Conservation (phyloP, 2,329 filamentous ascomycete species). For the Tympanopsis confertula region DNA sequence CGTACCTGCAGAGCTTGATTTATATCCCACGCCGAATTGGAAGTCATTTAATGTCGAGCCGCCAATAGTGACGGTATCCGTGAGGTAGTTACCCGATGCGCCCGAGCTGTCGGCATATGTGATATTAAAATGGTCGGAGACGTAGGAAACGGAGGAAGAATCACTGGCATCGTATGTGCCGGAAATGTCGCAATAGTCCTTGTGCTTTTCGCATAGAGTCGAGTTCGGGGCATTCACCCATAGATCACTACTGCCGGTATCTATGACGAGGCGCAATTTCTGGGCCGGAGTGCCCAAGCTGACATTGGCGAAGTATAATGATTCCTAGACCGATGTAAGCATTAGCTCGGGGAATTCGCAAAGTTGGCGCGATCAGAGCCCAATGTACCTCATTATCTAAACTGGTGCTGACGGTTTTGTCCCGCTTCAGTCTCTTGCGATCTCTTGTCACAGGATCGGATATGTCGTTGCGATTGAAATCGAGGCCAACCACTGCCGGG, state of each 20-base stretch:
- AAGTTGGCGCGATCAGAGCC: not conserved
- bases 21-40: not conserved
- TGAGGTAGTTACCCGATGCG: not conserved
- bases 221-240: not conserved
- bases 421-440: not conserved
- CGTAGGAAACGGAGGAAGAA: not conserved
- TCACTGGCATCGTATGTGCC: not conserved
- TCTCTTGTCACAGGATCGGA: not conserved
- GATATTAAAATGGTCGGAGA: not conserved
- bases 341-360: not conserved
- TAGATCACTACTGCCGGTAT: not conserved
- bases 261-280: not conserved
- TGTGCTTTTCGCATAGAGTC: not conserved
- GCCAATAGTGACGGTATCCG: not conserved
- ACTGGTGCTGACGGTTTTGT: not conserved
- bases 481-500: not conserved
- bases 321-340: not conserved
- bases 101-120: not conserved
- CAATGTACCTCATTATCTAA: constrained; percentile 1
- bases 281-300: not conserved
- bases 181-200: not conserved
- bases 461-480: not conserved
- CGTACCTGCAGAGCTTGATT: not conserved
- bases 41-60: not conserved
- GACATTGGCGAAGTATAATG: not conserved